Evolutionary conservation across 1,284 basidiomycete genomes (phyloP).

Genomic region (Meira nashicola): DNA sequence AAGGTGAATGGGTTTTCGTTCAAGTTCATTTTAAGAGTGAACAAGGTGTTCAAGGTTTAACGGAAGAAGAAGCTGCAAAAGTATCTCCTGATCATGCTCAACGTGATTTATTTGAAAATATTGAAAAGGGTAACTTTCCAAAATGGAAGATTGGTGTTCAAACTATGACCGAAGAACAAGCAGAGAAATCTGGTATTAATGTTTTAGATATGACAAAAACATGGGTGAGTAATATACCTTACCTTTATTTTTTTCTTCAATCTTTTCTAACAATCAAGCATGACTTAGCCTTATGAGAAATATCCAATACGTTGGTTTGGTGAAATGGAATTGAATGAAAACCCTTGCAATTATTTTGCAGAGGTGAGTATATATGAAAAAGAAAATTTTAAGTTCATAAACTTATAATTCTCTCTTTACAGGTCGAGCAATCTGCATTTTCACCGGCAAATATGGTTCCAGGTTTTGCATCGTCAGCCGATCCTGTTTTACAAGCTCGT

Average conservation of each 20-base stretch:
- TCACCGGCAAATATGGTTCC: conserved; percentile 17
- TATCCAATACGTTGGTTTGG: conserved; percentile 33
- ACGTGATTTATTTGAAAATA: conserved; percentile 40
- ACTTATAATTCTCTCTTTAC: neutral
- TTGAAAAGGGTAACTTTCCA: conserved; percentile 41
- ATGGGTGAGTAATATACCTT: conserved; percentile 14
- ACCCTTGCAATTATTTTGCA: conserved; percentile 41
- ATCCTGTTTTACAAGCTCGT: conserved; percentile 23
- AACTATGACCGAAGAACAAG: conserved; percentile 31
- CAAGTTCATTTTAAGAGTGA: conserved; percentile 34
- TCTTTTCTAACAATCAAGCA: neutral
- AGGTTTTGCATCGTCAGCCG: conserved; percentile 20
- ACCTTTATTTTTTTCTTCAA: neutral
- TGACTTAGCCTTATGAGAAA: conserved; percentile 23
- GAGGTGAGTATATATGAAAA: conserved; percentile 30
- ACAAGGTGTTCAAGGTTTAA: conserved; percentile 27
- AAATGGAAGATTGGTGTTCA: conserved; percentile 44
- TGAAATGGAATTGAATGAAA: conserved; percentile 36
- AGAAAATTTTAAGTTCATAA: neutral
- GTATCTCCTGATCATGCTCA: conserved; percentile 28
- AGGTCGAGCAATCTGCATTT: conserved; percentile 13
- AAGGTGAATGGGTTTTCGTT: conserved; percentile 30
- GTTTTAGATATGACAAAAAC: conserved; percentile 39
- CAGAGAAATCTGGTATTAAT: conserved; percentile 22
- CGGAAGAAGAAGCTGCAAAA: conserved; percentile 24